A percentile compares a stretch with the other conserved stretches of the same genome.
Conservation (phyloP, 2,329 filamentous ascomycete genomes). For the Ceratocystis cubensis region DNA sequence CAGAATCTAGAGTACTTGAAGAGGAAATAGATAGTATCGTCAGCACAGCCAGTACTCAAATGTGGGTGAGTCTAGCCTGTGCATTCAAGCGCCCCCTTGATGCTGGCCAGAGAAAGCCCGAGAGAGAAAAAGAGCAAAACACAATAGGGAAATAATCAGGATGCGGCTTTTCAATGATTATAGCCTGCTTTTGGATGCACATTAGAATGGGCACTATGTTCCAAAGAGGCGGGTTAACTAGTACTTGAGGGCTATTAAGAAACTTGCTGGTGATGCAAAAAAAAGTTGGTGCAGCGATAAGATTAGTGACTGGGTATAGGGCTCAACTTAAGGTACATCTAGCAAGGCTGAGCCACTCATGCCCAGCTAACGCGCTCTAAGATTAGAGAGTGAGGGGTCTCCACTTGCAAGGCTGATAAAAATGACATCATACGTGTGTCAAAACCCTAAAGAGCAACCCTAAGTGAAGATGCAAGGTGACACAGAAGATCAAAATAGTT, state of each 20-base stretch:
- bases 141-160: not conserved
- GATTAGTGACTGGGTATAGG: not conserved
- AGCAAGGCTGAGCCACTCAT: not conserved
- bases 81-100: not conserved
- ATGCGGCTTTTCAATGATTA: not conserved
- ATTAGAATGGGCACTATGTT: not conserved
- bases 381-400: not conserved
- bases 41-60: not conserved
- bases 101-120: not conserved
- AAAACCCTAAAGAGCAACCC: not conserved
- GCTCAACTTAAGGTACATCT: not conserved
- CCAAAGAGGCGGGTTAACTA: not conserved
- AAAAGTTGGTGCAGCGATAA: slow-evolving; percentile 3
- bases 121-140: not conserved
- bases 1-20: not conserved
- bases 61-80: not conserved
- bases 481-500: not conserved
- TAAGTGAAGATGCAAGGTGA: not conserved
- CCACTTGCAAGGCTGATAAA: not conserved
- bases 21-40: not conserved
- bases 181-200: not conserved
- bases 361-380: not conserved
- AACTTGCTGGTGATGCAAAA: not conserved
- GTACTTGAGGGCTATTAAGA: not conserved
- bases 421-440: not conserved